Base-by-base conservation (phyloP, 345 rosid species). In the Camelina laxa region DNA sequence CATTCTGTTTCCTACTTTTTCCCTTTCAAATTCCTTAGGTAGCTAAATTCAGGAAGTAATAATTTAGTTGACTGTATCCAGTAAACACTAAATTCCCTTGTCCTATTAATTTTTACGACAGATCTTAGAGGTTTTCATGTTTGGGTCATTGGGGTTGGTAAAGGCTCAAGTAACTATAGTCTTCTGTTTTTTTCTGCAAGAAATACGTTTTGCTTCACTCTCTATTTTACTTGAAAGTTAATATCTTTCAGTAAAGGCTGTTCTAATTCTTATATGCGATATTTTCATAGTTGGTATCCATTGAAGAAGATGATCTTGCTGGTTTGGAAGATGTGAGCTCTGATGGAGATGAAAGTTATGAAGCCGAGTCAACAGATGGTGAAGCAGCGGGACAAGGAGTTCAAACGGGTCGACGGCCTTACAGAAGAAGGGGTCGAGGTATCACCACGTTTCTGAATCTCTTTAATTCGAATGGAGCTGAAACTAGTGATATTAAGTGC, bases 271-370 rank as follows among this genome's bases (percentile, higher is more conserved):
- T 83, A 51, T 21, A 24, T 44, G 31, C 30, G 22, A 10, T 14
- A 17, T 65, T 59, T 38, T 45, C 44, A 57, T 83, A 96, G 99
- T 86, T 96, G 96, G 93, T 88, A 60, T 92, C 99, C 69, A 87
- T 92, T 69, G 98, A 96, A 78, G 99, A 96, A 8, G 99, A 96
- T 79, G 98, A 96, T 79, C 97, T 96, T 78, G 99, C 99, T 71
- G 99, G 99, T 76, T 65, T 92, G 80, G 97, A 96, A 88, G 99
- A 91, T 84, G 89, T 91, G 70, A 92, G 99, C 80, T 88, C 97
- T 51, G 98, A 96, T 69, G 94, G 89, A 4, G 98, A 96, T 83
- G 98, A 92, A 81, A 92, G 91, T 70, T 96, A 87, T 68, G 99
- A 96, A 86, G 98, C 97, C 30, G 98, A 91, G 53, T 76, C 89